A percentile compares a stretch with the other conserved stretches of the same genome.
Conservation (phyloP, 1,284 basidiomycete species). For the Schizophyllum commune region DNA sequence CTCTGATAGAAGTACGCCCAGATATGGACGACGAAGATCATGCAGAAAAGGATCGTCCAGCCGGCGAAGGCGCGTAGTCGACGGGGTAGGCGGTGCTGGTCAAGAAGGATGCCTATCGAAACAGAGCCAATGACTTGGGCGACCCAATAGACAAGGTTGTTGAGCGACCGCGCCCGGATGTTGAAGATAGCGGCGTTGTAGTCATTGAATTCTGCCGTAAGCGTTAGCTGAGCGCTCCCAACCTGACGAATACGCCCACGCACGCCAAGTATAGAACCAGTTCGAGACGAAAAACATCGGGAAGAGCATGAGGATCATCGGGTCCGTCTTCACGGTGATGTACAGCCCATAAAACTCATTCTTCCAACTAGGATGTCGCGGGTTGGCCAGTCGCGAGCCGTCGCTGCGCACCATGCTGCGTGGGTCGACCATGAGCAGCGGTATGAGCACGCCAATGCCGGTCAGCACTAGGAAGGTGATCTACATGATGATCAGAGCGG, state of each 20-base stretch:
- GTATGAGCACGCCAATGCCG: conserved; percentile 54
- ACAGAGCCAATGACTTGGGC: conserved; percentile 60
- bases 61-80: conserved; percentile 57
- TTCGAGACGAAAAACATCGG: conserved; percentile 70
- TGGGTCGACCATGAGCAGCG: conserved; percentile 63
- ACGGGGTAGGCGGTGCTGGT: conserved; percentile 43
- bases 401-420: conserved; percentile 62
- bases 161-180: conserved; percentile 57
- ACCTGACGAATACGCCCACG: neutral
- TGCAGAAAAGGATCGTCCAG: conserved; percentile 48
- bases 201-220: conserved; percentile 50
- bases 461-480: conserved; percentile 70
- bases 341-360: conserved; percentile 44
- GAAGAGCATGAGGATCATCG: conserved; percentile 50
- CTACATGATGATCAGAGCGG: conserved; percentile 30
- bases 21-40: conserved; percentile 59
- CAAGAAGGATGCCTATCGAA: conserved; percentile 53
- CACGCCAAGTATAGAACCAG: conserved; percentile 66
- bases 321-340: conserved; percentile 46
- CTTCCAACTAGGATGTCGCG: conserved; percentile 66
- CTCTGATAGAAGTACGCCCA: conserved; percentile 68
- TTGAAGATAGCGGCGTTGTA: conserved; percentile 61
- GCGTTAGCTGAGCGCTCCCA: conserved; percentile 4
- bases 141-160: conserved; percentile 62
- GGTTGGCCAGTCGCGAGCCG: conserved; percentile 53